Evolutionary conservation across 805 yeast genomes (phyloP), one percentile per base, ranked within the genome.

Genomic region (Saccharomycopsis sp.): DNA sequence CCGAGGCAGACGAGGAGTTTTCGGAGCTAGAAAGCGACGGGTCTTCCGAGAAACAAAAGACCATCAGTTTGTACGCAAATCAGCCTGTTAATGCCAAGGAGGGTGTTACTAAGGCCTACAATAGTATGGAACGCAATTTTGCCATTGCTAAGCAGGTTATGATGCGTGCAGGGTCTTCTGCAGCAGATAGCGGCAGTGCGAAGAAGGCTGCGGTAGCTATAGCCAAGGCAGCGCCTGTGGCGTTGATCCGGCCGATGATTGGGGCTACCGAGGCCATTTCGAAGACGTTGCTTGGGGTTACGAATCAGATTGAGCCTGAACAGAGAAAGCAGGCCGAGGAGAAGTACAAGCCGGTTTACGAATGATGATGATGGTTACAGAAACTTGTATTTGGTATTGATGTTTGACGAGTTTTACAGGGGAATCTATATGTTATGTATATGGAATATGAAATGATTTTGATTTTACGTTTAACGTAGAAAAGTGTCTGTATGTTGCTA

Each of bases 201-300:
- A 85, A 81, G 64, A 85, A 78, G 2, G 89, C 91, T 0, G 80
- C 89, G 0, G 70, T 75, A 18, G 84, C 89, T 1, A 75, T 90
- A 14, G 84, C 88, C 14, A 81, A 80, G 62, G 89, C 87, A 0
- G 82, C 96, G 1, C 97, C 97, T 0, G 81, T 89, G 15, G 84
- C 89, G 18, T 70, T 91, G 15, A 77, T 91, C 1, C 70, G 97
- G 50, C 97, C 97, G 1, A 78, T 90, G 61, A 90, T 91, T 64
- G 98, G 97, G 1, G 90, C 96, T 0, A 87, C 97, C 0, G 97
- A 90, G 68, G 96, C 96, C 0, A 77, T 91, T 4, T 85, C 92
- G 3, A 87, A 84, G 65, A 79, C 96, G 0, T 74, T 91, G 54
- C 79, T 89, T 73, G 98, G 98, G 0, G 77, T 91, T 5, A 83